These are phyloP conservation scores for Dactylellina leptospora DNA, from an alignment of 2,329 filamentous ascomycete genomes.

Conservation along the genomic window DNA sequence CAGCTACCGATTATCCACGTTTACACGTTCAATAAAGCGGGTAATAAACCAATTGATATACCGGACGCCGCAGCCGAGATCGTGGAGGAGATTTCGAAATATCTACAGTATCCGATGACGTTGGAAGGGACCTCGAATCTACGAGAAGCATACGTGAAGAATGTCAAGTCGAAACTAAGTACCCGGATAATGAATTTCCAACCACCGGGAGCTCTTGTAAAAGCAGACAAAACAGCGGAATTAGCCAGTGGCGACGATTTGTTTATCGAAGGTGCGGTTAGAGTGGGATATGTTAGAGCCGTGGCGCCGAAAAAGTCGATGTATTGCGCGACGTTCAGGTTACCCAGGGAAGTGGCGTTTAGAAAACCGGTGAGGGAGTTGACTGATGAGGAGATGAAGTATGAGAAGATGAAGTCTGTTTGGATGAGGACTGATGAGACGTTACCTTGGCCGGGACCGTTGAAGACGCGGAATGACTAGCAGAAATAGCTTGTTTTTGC, in stretches of 20 bases:
- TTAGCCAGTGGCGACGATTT: background rate
- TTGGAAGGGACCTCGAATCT: constrained; percentile 64
- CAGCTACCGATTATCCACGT: constrained; percentile 84
- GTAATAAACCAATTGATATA: constrained; percentile 74
- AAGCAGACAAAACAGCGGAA: constrained; percentile 58
- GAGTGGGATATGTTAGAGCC: constrained; percentile 75
- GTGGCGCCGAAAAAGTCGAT: constrained; percentile 94
- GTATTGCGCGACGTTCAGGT: constrained; percentile 92
- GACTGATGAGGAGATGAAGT: constrained; percentile 73
- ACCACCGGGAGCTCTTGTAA: constrained; percentile 63
- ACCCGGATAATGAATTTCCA: constrained; percentile 61
- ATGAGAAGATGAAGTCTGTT: constrained; percentile 75
- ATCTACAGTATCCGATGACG: constrained; percentile 69
- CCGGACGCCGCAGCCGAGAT: constrained; percentile 73
- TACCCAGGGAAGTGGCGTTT: constrained; percentile 86
- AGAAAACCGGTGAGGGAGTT: constrained; percentile 69
- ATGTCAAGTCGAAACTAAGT: constrained; percentile 60
- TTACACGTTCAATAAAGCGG: constrained; percentile 75
- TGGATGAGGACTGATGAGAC: constrained; percentile 34
- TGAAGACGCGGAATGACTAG: constrained; percentile 23
- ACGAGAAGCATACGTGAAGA: constrained; percentile 16
- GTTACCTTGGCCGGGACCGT: constrained; percentile 23
- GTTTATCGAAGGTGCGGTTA: constrained; percentile 62
- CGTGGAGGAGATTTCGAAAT: constrained; percentile 61
- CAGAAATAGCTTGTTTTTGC: background rate